Base-by-base conservation (phyloP, 495 filamentous ascomycete species). In the Tetracladium setigerum region DNA sequence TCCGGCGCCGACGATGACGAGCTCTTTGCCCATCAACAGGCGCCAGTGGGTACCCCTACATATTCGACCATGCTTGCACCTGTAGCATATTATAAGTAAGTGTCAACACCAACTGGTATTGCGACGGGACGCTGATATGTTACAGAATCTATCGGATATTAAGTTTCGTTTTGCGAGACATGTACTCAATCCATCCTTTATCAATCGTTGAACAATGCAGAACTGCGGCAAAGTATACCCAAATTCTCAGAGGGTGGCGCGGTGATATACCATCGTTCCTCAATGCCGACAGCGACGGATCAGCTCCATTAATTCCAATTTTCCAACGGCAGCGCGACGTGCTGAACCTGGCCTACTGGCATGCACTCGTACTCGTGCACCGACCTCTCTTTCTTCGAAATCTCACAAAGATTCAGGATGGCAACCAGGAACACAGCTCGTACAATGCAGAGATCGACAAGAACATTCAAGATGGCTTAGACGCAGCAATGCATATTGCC, bases 301-400 rank as follows among this genome's bases (percentile, higher is more conserved):
- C 64, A 41, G 69, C 67, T 4, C 72, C 70, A 38, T 58, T 80
- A 11, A 72, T 76, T 19, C 70, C 68, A 22, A 62, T 73, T 7
- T 73, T 78, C 27, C 71, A 72, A 30, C 61, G 77, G 14, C 77
- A 82, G 55, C 68, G 69, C 19, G 70, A 68, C 34, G 68, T 79
- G 12, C 61, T 82, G 12, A 67, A 68, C 38, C 58, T 82, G 15
- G 71, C 76, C 7, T 71, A 74, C 50, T 67, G 62, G 5, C 76
- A 79, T 48, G 74, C 76, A 5, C 65, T 71, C 46, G 79, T 82
- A 33, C 69, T 79, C 30, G 62, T 71, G 7, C 72, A 67, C n/a
- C 68, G 78, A 14, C 76, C 72, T 24, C 74, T 79, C 27, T 62
- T 80, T 19, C 54, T 78, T 13, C 67, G 63, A 42, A 67, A 73